A percentile compares a stretch with the other conserved stretches of the same genome.
Conservation (phyloP, 371 early-diverging fungal genomes). For the Rhizopus delemar region DNA sequence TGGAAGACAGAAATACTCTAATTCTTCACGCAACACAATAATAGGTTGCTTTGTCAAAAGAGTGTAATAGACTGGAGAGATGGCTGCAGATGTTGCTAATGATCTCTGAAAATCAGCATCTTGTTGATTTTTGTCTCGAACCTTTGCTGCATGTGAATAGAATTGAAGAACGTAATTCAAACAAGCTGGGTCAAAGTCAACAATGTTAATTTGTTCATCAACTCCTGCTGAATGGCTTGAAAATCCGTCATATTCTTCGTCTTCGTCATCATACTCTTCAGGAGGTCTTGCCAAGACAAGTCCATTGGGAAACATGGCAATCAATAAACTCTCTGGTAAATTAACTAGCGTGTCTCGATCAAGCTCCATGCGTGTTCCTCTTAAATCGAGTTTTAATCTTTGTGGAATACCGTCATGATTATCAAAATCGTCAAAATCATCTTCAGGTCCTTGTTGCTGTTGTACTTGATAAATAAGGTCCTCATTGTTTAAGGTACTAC, state of each 20-base stretch:
- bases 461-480: constrained; percentile 36
- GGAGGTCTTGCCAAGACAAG: constrained; percentile 58
- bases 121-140: constrained; percentile 22
- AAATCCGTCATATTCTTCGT: constrained; percentile 47
- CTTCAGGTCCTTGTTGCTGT: constrained; percentile 10
- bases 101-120: constrained; percentile 25
- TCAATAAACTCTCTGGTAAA: constrained; percentile 75
- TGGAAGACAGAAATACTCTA: constrained; percentile 63
- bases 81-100: constrained; percentile 24
- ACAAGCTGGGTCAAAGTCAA: constrained; percentile 69
- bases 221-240: constrained; percentile 52
- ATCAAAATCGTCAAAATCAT: constrained; percentile 38
- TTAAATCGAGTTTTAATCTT: constrained; percentile 66
- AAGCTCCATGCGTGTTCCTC: constrained; percentile 71
- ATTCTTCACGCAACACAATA: constrained; percentile 64
- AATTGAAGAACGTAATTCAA: constrained; percentile 64
- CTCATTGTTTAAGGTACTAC: constrained; percentile 12
- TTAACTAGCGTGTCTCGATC: constrained; percentile 73
- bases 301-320: constrained; percentile 86
- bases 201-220: constrained; percentile 58
- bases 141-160: constrained; percentile 39
- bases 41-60: constrained; percentile 72
- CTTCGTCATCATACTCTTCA: constrained; percentile 36
- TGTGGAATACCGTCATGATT: constrained; percentile 56
- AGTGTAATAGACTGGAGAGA: constrained; percentile 52